Conservation (phyloP, 495 filamentous ascomycete species). For the Penicillium riverlandense region DNA sequence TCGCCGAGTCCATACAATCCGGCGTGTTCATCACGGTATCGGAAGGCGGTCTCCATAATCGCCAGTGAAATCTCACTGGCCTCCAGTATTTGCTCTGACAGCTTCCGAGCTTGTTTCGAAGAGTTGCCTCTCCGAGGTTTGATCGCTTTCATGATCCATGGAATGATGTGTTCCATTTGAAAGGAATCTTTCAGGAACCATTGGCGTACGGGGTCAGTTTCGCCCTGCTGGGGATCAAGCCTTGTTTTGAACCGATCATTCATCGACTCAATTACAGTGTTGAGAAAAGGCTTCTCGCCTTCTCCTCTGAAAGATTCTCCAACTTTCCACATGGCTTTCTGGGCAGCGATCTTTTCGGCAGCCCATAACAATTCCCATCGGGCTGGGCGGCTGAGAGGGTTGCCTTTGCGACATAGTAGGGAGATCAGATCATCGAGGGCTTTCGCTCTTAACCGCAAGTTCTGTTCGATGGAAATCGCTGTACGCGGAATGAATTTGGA, state of each 20-base stretch:
- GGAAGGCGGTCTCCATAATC: conserved; percentile 63
- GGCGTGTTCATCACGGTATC: conserved; percentile 62
- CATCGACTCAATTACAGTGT: conserved; percentile 61
- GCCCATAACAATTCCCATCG: conserved; percentile 82
- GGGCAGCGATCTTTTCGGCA: conserved; percentile 83
- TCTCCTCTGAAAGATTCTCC: conserved; percentile 54
- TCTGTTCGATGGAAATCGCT: conserved; percentile 69
- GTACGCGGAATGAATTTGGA: conserved; percentile 63
- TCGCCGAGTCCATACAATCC: conserved; percentile 61
- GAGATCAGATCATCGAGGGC: conserved; percentile 65
- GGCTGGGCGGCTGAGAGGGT: conserved; percentile 49
- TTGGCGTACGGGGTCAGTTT: conserved; percentile 66
- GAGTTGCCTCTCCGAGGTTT: conserved; percentile 44
- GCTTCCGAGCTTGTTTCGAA: conserved; percentile 22
- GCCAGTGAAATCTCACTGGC: conserved; percentile 72
- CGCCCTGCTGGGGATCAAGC: conserved; percentile 44
- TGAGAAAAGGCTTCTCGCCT: conserved; percentile 47
- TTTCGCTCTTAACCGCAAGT: conserved; percentile 60
- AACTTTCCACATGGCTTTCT: conserved; percentile 70
- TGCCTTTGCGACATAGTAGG: conserved; percentile 51
- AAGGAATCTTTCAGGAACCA: conserved; percentile 77
- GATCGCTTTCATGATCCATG: conserved; percentile 67
- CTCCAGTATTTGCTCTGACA: conserved; percentile 57
- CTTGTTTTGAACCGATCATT: conserved; percentile 60
- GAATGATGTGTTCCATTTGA: conserved; percentile 65